Evolutionary conservation across 169 alveolate genomes (phyloP).

Genomic region (Eimeria acervulina): DNA sequence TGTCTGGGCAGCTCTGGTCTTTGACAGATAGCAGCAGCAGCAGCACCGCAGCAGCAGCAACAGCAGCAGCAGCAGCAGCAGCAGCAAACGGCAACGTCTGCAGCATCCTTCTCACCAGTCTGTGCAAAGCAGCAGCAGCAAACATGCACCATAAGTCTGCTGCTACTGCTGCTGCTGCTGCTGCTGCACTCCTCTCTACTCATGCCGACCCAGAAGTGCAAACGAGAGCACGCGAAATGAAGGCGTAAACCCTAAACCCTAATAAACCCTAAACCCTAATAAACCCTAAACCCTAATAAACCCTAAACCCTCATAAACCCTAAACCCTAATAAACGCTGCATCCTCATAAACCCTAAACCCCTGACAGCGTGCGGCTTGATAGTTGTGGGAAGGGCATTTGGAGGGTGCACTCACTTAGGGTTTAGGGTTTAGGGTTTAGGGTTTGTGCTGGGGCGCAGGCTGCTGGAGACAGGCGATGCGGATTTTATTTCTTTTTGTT

Average conservation of each 20-base stretch:
- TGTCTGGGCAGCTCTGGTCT: constrained; percentile 31
- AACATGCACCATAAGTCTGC: background rate
- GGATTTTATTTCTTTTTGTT: background rate
- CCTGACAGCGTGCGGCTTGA: background rate
- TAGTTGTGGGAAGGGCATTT: background rate
- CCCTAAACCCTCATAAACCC: background rate
- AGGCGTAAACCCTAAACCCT: constrained; percentile 31
- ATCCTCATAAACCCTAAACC: background rate
- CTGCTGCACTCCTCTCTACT: background rate
- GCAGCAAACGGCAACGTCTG: background rate
- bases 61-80: constrained; percentile 5
- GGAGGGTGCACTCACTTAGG: background rate
- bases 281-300: background rate
- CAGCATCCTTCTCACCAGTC: background rate
- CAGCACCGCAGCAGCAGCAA: background rate
- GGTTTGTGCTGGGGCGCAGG: background rate
- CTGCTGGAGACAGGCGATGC: background rate
- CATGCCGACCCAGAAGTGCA: background rate
- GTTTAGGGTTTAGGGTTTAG: constrained; percentile 54
- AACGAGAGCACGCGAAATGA: background rate
- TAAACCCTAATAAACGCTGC: background rate
- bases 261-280: background rate
- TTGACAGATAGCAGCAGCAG: background rate
- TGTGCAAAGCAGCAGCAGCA: constrained; percentile 5
- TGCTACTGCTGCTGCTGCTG: constrained; percentile 3